Conservation (phyloP, 2,329 filamentous ascomycete genomes). For the Alternaria sp. region DNA sequence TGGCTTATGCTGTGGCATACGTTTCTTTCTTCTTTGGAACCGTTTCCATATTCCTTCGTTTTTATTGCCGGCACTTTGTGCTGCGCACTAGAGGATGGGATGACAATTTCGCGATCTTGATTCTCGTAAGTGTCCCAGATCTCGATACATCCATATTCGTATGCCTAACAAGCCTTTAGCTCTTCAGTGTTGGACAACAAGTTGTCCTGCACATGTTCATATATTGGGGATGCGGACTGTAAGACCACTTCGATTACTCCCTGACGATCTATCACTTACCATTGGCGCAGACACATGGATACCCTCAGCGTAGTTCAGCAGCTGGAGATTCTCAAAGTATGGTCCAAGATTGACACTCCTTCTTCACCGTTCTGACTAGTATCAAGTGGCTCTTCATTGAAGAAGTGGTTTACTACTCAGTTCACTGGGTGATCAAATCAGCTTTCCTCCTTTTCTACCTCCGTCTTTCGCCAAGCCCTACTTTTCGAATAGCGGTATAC, state of each 20-base stretch:
- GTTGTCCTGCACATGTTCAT: conserved; percentile 29
- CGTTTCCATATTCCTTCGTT: conserved; percentile 17
- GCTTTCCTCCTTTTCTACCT: conserved; percentile 47
- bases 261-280: background rate
- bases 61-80: conserved; percentile 25
- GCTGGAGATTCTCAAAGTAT: conserved; percentile 4
- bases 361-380: background rate
- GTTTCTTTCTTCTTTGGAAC: conserved; percentile 24
- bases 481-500: conserved; percentile 33
- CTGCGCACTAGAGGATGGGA: conserved; percentile 26
- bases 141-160: background rate
- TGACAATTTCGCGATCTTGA: conserved; percentile 20
- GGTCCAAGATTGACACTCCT: background rate
- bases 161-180: background rate
- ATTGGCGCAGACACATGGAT: background rate
- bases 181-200: conserved; percentile 24
- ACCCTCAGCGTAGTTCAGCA: conserved; percentile 1
- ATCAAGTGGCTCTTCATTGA: conserved; percentile 36
- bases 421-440: conserved; percentile 44
- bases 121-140: conserved; percentile 1
- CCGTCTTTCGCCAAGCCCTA: conserved; percentile 29
- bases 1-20: conserved; percentile 26
- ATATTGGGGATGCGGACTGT: conserved; percentile 27
- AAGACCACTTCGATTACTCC: background rate
- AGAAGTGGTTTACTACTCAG: conserved; percentile 41